Evolutionary conservation across 768 basidiomycete species (phyloP).

Genomic region (Boletus coccyginus): DNA sequence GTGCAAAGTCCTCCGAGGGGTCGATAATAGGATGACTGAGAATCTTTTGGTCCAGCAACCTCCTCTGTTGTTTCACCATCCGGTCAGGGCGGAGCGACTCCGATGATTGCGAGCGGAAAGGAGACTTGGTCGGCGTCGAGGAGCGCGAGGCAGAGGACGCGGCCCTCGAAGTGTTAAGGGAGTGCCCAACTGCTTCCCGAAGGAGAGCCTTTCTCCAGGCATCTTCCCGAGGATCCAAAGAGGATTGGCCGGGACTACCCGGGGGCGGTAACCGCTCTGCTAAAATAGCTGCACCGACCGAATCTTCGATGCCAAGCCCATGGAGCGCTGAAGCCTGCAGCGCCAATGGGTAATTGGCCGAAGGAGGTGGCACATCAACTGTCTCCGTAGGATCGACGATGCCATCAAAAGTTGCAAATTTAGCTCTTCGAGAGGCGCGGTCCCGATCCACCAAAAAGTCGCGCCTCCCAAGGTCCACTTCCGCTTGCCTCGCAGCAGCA

Average conservation of each 20-base stretch:
- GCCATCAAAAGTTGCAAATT: constrained; percentile 43
- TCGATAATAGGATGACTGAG: constrained; percentile 40
- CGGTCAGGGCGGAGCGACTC: constrained; percentile 22
- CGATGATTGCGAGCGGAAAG: constrained; percentile 19
- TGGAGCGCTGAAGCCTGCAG: constrained; percentile 73
- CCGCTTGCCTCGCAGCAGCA: constrained; percentile 71
- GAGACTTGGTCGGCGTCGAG: constrained; percentile 39
- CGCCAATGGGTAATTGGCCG: constrained; percentile 66
- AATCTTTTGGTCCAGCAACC: constrained; percentile 42
- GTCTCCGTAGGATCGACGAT: constrained; percentile 83
- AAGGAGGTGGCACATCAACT: constrained; percentile 74
- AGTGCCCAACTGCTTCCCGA: constrained; percentile 76
- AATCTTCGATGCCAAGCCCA: constrained; percentile 71
- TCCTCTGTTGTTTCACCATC: constrained; percentile 23
- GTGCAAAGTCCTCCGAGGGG: constrained; percentile 30
- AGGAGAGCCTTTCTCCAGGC: constrained; percentile 76
- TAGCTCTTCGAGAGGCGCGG: constrained; percentile 37
- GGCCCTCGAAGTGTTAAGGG: constrained; percentile 58
- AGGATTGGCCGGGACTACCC: constrained; percentile 56
- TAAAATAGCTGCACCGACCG: constrained; percentile 70
- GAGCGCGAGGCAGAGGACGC: constrained; percentile 32
- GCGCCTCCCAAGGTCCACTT: constrained; percentile 64
- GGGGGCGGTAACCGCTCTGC: constrained; percentile 73
- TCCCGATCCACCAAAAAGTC: constrained; percentile 47
- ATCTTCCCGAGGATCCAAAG: constrained; percentile 54